Conservation (phyloP, 2,329 filamentous ascomycete species). For the Pseudopyrenochaeta lycopersici region DNA sequence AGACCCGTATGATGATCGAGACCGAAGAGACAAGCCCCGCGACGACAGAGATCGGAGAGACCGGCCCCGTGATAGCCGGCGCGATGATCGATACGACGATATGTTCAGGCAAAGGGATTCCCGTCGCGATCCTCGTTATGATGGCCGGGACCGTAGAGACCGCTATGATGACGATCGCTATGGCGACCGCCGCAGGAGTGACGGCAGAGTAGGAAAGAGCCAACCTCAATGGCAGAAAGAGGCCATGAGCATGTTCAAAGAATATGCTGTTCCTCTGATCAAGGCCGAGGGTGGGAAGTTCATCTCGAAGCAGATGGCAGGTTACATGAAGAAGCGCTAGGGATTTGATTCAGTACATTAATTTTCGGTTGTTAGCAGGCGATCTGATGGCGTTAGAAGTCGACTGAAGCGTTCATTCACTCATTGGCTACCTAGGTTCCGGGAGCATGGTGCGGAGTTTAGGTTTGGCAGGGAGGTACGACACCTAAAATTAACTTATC, state of each 20-base stretch:
- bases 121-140: constrained; percentile 24
- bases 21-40: constrained; percentile 11
- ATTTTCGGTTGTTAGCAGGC: background rate
- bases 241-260: constrained; percentile 42
- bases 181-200: constrained; percentile 19
- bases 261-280: constrained; percentile 44
- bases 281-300: constrained; percentile 44
- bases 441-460: background rate
- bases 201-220: constrained; percentile 20
- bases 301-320: constrained; percentile 39
- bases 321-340: constrained; percentile 27
- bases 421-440: background rate
- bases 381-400: background rate
- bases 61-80: constrained; percentile 19
- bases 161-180: constrained; percentile 23
- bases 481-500: background rate
- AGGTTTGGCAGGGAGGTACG: background rate
- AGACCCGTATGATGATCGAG: constrained; percentile 20
- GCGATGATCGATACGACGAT: constrained; percentile 28
- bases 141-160: constrained; percentile 23
- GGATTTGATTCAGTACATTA: background rate
- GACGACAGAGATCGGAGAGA: constrained; percentile 23
- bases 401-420: background rate
- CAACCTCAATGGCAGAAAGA: constrained; percentile 42
- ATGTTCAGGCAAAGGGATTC: constrained; percentile 20